A percentile compares a stretch with the other conserved stretches of the same genome.
phyloP scores from a whole-genome alignment of 805 yeast species.

The Saturnispora kantuleensis region DNA sequence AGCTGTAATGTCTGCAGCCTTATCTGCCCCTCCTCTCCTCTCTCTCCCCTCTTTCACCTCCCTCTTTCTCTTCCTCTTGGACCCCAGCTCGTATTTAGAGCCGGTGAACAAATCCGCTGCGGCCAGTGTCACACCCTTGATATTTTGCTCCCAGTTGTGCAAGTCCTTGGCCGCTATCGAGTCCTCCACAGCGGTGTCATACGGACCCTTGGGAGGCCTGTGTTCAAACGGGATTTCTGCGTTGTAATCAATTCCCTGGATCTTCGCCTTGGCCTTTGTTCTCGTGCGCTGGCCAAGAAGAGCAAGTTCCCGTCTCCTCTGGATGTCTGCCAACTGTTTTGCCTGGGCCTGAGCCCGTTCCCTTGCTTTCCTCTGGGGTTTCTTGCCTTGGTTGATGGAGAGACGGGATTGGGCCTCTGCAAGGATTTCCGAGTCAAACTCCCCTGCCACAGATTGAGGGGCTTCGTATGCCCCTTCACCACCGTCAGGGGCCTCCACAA shows the following conservation, averaged over 20 bases:
- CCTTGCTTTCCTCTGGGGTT: constrained; percentile 82
- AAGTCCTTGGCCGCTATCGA: constrained; percentile 30
- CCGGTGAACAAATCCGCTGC: constrained; percentile 7
- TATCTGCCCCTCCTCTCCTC: not conserved
- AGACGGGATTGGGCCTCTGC: constrained; percentile 91
- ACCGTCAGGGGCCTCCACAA: too few relatives aligned
- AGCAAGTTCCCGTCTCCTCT: constrained; percentile 71
- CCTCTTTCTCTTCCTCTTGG: not conserved
- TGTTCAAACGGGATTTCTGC: constrained; percentile 76
- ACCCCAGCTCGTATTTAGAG: constrained; percentile 3
- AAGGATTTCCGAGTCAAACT: constrained; percentile 84
- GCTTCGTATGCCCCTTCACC: too few relatives aligned
- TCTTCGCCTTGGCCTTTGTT: constrained; percentile 42
- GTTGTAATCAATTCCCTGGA: constrained; percentile 64
- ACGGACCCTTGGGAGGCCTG: constrained; percentile 55
- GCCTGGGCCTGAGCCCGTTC: constrained; percentile 78
- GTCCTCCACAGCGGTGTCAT: constrained; percentile 57
- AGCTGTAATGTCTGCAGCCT: not conserved
- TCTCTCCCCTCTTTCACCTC: not conserved
- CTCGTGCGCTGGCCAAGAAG: constrained; percentile 57
- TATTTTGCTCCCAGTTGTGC: constrained; percentile 26
- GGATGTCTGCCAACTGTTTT: constrained; percentile 61
- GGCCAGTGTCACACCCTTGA: constrained; percentile 19
- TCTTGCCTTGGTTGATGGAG: constrained; percentile 88
- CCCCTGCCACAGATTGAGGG: constrained; percentile 47